phyloP scores from a whole-genome alignment of 2,329 filamentous ascomycete genomes.

The Colletotrichum magnum region DNA sequence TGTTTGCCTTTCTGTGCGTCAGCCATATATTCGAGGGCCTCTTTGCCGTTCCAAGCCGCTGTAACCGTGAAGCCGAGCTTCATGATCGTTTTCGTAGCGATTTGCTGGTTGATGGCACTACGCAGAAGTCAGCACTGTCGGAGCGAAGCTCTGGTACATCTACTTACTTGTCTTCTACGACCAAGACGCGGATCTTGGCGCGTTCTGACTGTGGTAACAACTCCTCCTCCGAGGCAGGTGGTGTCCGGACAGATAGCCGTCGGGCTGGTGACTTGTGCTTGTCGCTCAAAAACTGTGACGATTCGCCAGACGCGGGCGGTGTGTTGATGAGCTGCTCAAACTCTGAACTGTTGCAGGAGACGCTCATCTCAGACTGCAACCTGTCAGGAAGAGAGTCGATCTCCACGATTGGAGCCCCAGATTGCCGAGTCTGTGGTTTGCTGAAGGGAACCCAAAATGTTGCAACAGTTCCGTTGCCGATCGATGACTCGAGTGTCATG shows the following conservation, averaged over 20 bases:
- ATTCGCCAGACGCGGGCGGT: conserved; percentile 50
- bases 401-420: conserved; percentile 65
- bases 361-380: conserved; percentile 73
- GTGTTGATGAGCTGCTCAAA: conserved; percentile 64
- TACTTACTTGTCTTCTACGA: conserved; percentile 85
- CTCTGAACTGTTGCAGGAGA: conserved; percentile 79
- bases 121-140: conserved; percentile 32
- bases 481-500: conserved; percentile 78
- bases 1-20: conserved; percentile 65
- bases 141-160: background rate
- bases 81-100: conserved; percentile 80
- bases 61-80: conserved; percentile 80
- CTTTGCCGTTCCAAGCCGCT: conserved; percentile 83
- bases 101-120: conserved; percentile 79
- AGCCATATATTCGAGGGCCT: conserved; percentile 81
- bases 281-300: conserved; percentile 41
- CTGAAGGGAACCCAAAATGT: conserved; percentile 84
- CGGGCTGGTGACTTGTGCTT: conserved; percentile 46
- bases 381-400: conserved; percentile 77
- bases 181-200: conserved; percentile 76
- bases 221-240: conserved; percentile 60
- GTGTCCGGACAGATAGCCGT: conserved; percentile 52
- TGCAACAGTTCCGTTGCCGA: conserved; percentile 79
- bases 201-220: conserved; percentile 69
- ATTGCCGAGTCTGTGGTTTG: conserved; percentile 69